These are phyloP conservation scores for Butyriboletus loyo DNA, from an alignment of 768 basidiomycete genomes.

Conservation along the genomic window DNA sequence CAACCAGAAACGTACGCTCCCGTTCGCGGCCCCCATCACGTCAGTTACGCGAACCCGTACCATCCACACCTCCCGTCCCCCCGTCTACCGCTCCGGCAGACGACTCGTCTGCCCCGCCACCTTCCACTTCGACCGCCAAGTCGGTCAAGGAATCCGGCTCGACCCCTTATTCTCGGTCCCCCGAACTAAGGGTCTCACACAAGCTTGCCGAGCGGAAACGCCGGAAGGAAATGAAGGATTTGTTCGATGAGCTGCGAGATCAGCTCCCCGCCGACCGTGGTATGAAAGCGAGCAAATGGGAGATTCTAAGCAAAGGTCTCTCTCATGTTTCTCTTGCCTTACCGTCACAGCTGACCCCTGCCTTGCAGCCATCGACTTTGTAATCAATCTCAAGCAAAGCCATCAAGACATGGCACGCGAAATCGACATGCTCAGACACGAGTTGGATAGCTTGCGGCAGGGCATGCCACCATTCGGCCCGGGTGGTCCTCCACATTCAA, in stretches of 20 bases:
- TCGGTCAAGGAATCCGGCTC: constrained; percentile 45
- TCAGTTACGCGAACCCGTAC: constrained; percentile 44
- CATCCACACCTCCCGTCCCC: constrained; percentile 35
- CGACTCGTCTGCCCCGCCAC: constrained; percentile 39
- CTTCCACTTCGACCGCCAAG: constrained; percentile 35
- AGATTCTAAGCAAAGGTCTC: constrained; percentile 93
- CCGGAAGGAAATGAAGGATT: constrained; percentile 98
- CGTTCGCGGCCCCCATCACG: constrained; percentile 73
- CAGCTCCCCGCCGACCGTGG: constrained; percentile 88
- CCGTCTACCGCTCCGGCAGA: constrained; percentile 39
- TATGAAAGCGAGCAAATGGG: constrained; percentile 99
- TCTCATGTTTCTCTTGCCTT: background rate
- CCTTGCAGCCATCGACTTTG: constrained; percentile 80
- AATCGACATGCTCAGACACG: constrained; percentile 74
- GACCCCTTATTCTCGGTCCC: constrained; percentile 92
- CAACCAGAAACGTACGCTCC: constrained; percentile 56
- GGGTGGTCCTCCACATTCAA: constrained; percentile 45
- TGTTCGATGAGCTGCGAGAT: constrained; percentile 95
- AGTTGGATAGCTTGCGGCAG: constrained; percentile 61
- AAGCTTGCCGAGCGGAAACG: constrained; percentile 97
- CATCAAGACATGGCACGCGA: constrained; percentile 78
- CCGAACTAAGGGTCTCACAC: constrained; percentile 92
- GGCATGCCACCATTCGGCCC: constrained; percentile 54
- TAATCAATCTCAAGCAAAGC: constrained; percentile 69
- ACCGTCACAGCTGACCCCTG: constrained; percentile 1